phyloP scores from a whole-genome alignment of 2,329 filamentous ascomycete species.

The Aspergillus tubingensis region DNA sequence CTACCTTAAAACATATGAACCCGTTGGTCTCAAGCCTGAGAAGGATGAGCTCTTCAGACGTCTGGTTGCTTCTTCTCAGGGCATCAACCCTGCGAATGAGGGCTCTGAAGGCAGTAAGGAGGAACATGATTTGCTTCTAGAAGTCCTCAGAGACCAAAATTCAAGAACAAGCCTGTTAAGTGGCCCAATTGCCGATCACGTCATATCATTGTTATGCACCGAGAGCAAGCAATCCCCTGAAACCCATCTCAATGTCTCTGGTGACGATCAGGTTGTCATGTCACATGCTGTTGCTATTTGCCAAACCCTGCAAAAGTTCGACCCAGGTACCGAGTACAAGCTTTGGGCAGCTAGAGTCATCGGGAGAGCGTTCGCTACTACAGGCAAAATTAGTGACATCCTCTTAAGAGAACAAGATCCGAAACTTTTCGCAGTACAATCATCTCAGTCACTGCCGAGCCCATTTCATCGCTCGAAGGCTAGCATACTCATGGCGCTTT shows the following conservation, averaged over 20 bases:
- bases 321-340: slow-evolving; percentile 68
- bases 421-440: slow-evolving; percentile 23
- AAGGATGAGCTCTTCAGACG: slow-evolving; percentile 62
- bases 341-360: slow-evolving; percentile 84
- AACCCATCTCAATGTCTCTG: slow-evolving; percentile 67
- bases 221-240: slow-evolving; percentile 67
- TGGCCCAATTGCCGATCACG: slow-evolving; percentile 59
- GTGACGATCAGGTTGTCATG: slow-evolving; percentile 65
- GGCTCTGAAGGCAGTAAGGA: slow-evolving; percentile 71
- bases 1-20: slow-evolving; percentile 66
- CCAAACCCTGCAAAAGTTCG: slow-evolving; percentile 69
- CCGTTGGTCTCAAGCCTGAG: slow-evolving; percentile 50
- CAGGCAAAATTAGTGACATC: slow-evolving; percentile 61
- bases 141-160: slow-evolving; percentile 73
- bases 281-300: slow-evolving; percentile 68
- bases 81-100: slow-evolving; percentile 68
- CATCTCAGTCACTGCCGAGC: slow-evolving; percentile 12
- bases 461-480: slow-evolving; percentile 56
- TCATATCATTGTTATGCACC: slow-evolving; percentile 61
- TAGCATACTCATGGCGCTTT: slow-evolving; percentile 63
- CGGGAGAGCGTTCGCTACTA: slow-evolving; percentile 78
- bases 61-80: slow-evolving; percentile 69
- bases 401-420: slow-evolving; percentile 47
- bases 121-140: slow-evolving; percentile 77
- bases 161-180: slow-evolving; percentile 67